A percentile compares a stretch with the other conserved stretches of the same genome.
These are phyloP conservation scores for Acorus gramineus DNA, from an alignment of 106 monocot species.

Conservation along the genomic window DNA sequence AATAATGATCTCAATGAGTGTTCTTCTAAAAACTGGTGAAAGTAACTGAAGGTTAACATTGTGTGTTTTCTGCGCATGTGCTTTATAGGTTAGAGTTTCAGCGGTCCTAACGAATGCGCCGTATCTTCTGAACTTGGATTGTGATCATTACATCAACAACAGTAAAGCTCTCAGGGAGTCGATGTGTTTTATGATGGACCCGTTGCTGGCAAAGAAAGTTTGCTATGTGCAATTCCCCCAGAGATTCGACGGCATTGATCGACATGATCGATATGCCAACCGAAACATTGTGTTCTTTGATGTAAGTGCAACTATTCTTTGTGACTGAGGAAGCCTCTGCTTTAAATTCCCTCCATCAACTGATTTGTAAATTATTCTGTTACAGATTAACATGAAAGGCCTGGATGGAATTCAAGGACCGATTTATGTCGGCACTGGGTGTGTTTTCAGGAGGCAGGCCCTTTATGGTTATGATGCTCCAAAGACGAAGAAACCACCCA, in stretches of 20 bases:
- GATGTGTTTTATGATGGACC: slow-evolving; percentile 35
- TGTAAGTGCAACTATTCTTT: slow-evolving; percentile 4
- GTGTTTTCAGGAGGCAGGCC: slow-evolving; percentile 29
- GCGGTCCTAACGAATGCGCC: slow-evolving; percentile 25
- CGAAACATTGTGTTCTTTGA: slow-evolving; percentile 31
- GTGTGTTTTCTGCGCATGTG: too few relatives aligned
- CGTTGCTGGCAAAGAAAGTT: slow-evolving; percentile 16
- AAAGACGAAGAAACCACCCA: too few relatives aligned
- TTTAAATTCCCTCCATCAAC: background rate
- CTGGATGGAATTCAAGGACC: slow-evolving; percentile 31
- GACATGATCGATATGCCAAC: slow-evolving; percentile 28
- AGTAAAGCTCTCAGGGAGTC: slow-evolving; percentile 22
- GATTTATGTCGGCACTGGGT: slow-evolving; percentile 29
- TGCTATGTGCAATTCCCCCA: slow-evolving; percentile 31
- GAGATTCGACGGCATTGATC: slow-evolving; percentile 28
- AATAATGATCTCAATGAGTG: background rate
- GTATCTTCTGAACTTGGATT: slow-evolving; percentile 22
- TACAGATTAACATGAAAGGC: slow-evolving; percentile 32
- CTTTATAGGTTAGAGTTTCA: slow-evolving; percentile 18
- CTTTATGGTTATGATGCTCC: background rate
- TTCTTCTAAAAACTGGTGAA: background rate
- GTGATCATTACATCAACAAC: slow-evolving; percentile 34
- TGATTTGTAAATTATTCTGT: background rate
- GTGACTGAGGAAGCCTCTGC: background rate
- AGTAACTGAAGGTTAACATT: too few relatives aligned